Conservation (phyloP, 2,329 filamentous ascomycete genomes). For the Neonectria punicea region DNA sequence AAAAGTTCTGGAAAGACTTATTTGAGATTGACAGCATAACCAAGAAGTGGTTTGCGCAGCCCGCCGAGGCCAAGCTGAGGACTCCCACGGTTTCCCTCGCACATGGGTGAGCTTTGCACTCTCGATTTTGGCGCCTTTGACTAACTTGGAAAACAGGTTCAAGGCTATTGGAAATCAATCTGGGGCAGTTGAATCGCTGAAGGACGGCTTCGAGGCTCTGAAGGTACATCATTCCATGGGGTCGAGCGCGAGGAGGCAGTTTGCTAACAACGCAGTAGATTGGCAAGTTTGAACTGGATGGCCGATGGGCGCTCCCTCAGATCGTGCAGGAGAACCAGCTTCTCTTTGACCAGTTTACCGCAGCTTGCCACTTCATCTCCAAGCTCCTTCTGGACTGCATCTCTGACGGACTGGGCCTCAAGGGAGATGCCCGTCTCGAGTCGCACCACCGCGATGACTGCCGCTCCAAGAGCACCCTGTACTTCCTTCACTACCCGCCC, state of each 20-base stretch:
- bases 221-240: neutral
- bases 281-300: neutral
- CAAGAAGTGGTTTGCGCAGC: neutral
- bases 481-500: slow-evolving; percentile 5
- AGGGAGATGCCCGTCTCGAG: neutral
- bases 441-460: slow-evolving; percentile 1
- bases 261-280: neutral
- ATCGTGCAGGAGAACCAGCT: neutral
- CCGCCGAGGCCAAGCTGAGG: neutral
- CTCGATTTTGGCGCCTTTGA: neutral
- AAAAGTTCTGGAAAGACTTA: neutral
- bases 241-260: neutral
- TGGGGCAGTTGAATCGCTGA: neutral
- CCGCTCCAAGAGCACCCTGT: slow-evolving; percentile 8
- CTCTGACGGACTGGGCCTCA: slow-evolving; percentile 2
- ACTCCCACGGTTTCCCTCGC: neutral
- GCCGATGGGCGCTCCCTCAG: neutral
- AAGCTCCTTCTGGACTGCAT: neutral
- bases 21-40: neutral
- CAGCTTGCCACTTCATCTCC: neutral
- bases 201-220: neutral
- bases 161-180: neutral
- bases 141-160: neutral
- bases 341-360: neutral
- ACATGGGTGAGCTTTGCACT: neutral